Evolutionary conservation across 1,139 yeast species (phyloP), one percentile per base, ranked within the genome.

Genomic region (Kurtzmaniella quercitrusa): DNA sequence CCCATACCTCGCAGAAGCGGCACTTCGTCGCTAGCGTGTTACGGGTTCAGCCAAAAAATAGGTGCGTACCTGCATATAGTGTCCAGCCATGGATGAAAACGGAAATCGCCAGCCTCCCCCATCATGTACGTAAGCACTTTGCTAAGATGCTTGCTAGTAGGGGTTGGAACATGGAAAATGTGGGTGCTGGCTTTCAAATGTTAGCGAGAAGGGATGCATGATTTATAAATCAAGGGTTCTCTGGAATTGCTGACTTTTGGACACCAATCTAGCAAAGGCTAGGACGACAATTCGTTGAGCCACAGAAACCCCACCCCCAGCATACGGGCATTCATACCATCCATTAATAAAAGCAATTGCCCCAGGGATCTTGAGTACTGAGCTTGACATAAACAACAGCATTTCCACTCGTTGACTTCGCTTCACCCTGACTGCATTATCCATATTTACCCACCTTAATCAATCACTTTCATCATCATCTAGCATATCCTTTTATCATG

Each of bases 21-120:
- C 36, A 31, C 16, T 31, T 31, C 14, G 5, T 27, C 31, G 36
- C 36, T 31, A 31, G 18, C 3, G 12, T 9, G 16, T 9, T 31
- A 4, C 36, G 18, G 36, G 16, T 14, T 14, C 36, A 3, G 18
- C 9, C 36, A 3, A 31, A 31, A 12, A 12, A 12, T n/a, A n/a
- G n/a, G n/a, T n/a, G n/a, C n/a, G n/a, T n/a, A 15, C 14, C 38
- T 36, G 38, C 24, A 36, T 19, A 19, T 19, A 19, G 27, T 19
- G 17, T 11, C 38, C 38, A 36, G 27, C 38, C 38, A 36, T 36
- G 17, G 19, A 17, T 19, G n/a, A 24, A 36, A 36, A n/a, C 15
- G 38, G 38, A 19, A 36, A 36, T 36, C 23, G 27, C 38, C 38
- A 36, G 38, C 37, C 37, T 34, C 18, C 23, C 10, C 24, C 18